Conservation (phyloP, 176 grass and related monocot genomes). For the Oryza coarctata region DNA sequence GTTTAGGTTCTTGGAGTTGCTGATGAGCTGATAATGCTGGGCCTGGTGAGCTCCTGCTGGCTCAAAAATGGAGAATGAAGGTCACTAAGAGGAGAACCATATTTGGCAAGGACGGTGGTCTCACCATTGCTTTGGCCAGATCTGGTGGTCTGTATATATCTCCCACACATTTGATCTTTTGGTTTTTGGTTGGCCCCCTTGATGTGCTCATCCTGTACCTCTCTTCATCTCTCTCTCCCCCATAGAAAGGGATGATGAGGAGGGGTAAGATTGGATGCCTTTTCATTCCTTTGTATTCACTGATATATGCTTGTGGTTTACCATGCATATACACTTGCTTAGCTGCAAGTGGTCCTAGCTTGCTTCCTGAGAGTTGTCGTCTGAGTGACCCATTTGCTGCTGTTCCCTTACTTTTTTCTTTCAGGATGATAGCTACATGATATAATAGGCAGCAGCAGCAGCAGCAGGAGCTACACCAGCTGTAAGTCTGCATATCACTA, state of each 20-base stretch:
- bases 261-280: neutral
- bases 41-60: conserved; percentile 3
- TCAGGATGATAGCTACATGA: neutral
- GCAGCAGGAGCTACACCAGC: neutral
- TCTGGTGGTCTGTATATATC: conserved; percentile 28
- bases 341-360: neutral
- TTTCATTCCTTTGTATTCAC: neutral
- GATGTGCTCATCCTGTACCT: neutral
- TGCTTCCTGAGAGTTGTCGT: neutral
- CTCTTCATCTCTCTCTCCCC: neutral
- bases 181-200: neutral
- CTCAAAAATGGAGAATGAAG: conserved; percentile 27
- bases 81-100: conserved; percentile 29
- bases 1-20: neutral
- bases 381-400: neutral
- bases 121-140: conserved; percentile 29
- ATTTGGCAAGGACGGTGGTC: conserved; percentile 26
- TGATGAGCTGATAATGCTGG: neutral
- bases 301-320: neutral
- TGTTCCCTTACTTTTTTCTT: neutral
- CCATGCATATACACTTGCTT: neutral
- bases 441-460: neutral
- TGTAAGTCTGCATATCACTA: neutral
- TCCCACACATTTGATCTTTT: neutral
- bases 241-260: conserved; percentile 8